Evolutionary conservation across 768 basidiomycete species (phyloP).

Genomic region (Filobasidium floriforme): DNA sequence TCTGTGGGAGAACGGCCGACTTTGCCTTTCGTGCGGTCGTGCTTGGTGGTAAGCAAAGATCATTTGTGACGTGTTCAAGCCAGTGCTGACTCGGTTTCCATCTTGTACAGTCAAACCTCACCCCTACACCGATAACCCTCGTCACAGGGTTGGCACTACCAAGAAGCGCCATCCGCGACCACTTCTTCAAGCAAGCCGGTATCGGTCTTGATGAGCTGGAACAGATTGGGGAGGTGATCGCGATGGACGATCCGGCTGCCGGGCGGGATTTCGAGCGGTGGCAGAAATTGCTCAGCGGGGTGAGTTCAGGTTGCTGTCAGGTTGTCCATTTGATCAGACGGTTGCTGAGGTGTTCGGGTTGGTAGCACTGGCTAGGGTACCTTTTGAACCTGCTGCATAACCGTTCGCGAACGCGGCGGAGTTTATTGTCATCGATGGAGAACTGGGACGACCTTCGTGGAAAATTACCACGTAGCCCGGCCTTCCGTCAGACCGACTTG

Average conservation of each 20-base stretch:
- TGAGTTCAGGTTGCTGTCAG: slow-evolving; percentile 1
- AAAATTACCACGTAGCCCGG: not conserved
- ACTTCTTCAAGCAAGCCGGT: not conserved
- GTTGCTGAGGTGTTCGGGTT: not conserved
- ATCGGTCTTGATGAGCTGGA: not conserved
- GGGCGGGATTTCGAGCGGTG: not conserved
- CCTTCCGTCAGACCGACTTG: not conserved
- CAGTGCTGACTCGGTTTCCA: not conserved
- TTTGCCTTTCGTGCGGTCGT: slow-evolving; percentile 11
- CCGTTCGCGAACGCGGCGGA: not conserved
- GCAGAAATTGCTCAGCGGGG: not conserved
- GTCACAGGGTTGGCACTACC: not conserved
- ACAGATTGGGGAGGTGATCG: not conserved
- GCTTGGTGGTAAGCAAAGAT: not conserved
- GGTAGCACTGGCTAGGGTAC: not conserved
- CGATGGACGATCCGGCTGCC: not conserved
- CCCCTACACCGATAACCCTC: slow-evolving; percentile 1
- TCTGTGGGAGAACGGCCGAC: slow-evolving; percentile 2
- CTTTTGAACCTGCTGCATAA: slow-evolving; percentile 1
- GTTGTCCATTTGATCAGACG: not conserved
- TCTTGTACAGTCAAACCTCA: slow-evolving; percentile 4
- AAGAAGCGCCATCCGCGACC: not conserved
- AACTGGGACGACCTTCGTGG: slow-evolving; percentile 6
- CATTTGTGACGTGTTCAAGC: not conserved
- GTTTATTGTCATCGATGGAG: not conserved